phyloP scores from a whole-genome alignment of 768 basidiomycete species.

The Sarcomyxa edulis region DNA sequence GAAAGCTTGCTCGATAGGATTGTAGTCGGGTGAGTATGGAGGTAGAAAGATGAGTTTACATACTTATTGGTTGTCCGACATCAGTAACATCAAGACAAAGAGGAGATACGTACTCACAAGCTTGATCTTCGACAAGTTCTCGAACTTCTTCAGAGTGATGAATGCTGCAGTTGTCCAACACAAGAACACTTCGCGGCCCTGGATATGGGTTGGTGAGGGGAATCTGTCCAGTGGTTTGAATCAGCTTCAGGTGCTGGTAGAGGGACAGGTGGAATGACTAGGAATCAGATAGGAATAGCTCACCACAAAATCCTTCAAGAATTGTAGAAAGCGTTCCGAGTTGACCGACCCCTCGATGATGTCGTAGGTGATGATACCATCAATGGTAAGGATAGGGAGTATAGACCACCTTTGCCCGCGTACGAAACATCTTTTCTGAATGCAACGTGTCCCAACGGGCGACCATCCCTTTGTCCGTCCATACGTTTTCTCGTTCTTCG shows the following conservation, averaged over 20 bases:
- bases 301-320: constrained; percentile 23
- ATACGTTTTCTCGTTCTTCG: constrained; percentile 18
- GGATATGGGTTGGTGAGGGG: constrained; percentile 24
- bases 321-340: constrained; percentile 23
- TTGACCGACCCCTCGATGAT: constrained; percentile 30
- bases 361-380: constrained; percentile 25
- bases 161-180: constrained; percentile 35
- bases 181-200: constrained; percentile 25
- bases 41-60: constrained; percentile 18
- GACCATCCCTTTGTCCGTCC: constrained; percentile 14
- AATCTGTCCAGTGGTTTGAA: constrained; percentile 11
- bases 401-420: constrained; percentile 23
- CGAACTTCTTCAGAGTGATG: constrained; percentile 30
- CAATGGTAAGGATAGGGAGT: constrained; percentile 20
- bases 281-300: constrained; percentile 2
- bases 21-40: constrained; percentile 28
- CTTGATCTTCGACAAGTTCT: constrained; percentile 20
- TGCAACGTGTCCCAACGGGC: constrained; percentile 14
- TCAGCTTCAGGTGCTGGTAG: constrained; percentile 12
- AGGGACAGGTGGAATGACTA: too few species aligned
- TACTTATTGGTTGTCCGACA: too few species aligned
- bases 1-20: constrained; percentile 29
- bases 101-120: constrained; percentile 10
- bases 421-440: constrained; percentile 14
- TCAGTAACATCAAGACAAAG: not conserved